Evolutionary conservation across 441 rosid genomes (phyloP), one percentile per base, ranked within the genome.

Genomic region (Pelargonium fulgidum): DNA sequence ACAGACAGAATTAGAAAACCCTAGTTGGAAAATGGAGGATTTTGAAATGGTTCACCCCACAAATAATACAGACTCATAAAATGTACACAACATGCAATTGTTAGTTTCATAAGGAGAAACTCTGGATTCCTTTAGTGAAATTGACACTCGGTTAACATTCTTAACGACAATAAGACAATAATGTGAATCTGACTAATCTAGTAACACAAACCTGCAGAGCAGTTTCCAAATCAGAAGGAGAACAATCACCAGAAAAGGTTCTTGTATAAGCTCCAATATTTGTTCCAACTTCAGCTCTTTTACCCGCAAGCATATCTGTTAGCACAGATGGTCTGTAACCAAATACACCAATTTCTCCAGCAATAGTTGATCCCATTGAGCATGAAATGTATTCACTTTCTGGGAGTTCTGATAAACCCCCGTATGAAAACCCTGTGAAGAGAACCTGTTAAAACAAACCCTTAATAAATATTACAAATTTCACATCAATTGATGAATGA

Each of bases 271-370:
- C 94, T 68, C 96, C 96, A 54, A 91, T 77, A 77, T 88, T 91
- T 68, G 89, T 87, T 73, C 94, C 88, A 63, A 89, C 96, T 88
- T 89, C 97, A 79, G 92, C 96, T 84, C 98, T 88, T 83, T 93
- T 93, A 67, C 98, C 96, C 74, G 96, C 97, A 70, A 93, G 91
- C 93, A 93, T 89, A 71, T 93, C 98, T 90, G 83, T 84, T 50
- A 91, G 82, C 73, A 93, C 71, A 56, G 96, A 85, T 56, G 98
- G 97, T 75, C 84, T 86, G 77, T 90, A 81, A 66, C 97, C 98
- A 87, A 85, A 93, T 58, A 89, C 83, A 70, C 98, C 98, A 68
- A 93, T 91, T 81, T 91, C 98, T 74, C 93, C 96, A 62, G 98
- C 94, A 85, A 91, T 91, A n/a, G 92, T 88, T 77, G 96, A 84